phyloP scores from a whole-genome alignment of 2,329 filamentous ascomycete genomes.

The Venturia asperata region DNA sequence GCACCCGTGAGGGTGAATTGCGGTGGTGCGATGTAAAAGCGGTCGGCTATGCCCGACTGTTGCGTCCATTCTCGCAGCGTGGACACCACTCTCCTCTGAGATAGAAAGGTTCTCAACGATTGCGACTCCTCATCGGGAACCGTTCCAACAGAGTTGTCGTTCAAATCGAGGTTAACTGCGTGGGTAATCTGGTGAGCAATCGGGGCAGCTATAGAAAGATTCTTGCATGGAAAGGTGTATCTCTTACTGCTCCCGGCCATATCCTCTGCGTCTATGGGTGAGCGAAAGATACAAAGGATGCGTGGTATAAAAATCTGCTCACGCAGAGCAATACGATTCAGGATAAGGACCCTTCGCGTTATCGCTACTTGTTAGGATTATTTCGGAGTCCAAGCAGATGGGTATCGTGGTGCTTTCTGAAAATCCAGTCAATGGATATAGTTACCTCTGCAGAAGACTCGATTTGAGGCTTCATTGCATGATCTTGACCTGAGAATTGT shows the following conservation, averaged over 20 bases:
- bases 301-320: neutral
- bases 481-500: neutral
- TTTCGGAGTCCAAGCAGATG: neutral
- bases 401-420: neutral
- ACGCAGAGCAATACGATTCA: neutral
- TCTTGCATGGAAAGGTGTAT: neutral
- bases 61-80: constrained; percentile 8
- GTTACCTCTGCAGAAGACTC: neutral
- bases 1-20: neutral
- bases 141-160: neutral
- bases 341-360: neutral
- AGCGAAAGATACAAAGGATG: neutral
- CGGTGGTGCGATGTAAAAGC: neutral
- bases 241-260: constrained; percentile 2
- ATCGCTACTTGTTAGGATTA: neutral
- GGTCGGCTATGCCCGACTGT: neutral
- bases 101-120: neutral
- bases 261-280: neutral
- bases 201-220: neutral
- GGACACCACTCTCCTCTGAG: neutral
- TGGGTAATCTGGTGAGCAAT: neutral
- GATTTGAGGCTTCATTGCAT: neutral
- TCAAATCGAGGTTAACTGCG: neutral
- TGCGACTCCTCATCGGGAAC: neutral
- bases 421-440: neutral